These are phyloP conservation scores for Xylariaceae sp. DNA, from an alignment of 2,329 filamentous ascomycete species.

Conservation along the genomic window DNA sequence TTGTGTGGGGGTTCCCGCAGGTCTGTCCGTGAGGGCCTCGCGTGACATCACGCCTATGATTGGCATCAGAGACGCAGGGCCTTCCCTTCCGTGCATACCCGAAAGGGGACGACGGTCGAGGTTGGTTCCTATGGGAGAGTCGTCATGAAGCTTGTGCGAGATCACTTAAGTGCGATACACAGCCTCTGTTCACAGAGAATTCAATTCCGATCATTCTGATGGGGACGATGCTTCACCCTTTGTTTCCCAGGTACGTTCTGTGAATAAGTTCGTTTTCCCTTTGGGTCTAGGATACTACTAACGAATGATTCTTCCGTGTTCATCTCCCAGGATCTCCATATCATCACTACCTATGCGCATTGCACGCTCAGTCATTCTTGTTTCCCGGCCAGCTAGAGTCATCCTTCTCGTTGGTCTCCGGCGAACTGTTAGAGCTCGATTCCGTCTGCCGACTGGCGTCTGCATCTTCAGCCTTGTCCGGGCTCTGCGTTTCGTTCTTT, in stretches of 20 bases:
- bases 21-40: conserved; percentile 82
- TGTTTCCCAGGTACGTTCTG: conserved; percentile 35
- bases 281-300: conserved; percentile 31
- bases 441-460: not conserved
- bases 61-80: conserved; percentile 89
- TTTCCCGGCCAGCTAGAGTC: not conserved
- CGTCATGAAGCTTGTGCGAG: conserved; percentile 83
- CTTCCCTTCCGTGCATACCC: conserved; percentile 32
- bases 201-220: conserved; percentile 92
- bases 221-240: conserved; percentile 66
- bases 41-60: conserved; percentile 74
- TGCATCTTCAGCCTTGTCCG: not conserved
- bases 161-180: conserved; percentile 96
- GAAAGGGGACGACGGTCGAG: conserved; percentile 34
- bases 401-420: conserved; percentile 2
- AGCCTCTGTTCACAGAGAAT: conserved; percentile 58
- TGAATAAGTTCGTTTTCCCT: conserved; percentile 12
- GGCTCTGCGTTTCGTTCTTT: not conserved
- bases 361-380: not conserved
- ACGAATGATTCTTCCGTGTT: conserved; percentile 16
- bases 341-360: not conserved
- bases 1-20: conserved; percentile 37
- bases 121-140: conserved; percentile 74
- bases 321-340: not conserved
- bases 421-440: not conserved